Base-by-base conservation (phyloP, 306 rosid genomes). In the Crataegus laevigata region DNA sequence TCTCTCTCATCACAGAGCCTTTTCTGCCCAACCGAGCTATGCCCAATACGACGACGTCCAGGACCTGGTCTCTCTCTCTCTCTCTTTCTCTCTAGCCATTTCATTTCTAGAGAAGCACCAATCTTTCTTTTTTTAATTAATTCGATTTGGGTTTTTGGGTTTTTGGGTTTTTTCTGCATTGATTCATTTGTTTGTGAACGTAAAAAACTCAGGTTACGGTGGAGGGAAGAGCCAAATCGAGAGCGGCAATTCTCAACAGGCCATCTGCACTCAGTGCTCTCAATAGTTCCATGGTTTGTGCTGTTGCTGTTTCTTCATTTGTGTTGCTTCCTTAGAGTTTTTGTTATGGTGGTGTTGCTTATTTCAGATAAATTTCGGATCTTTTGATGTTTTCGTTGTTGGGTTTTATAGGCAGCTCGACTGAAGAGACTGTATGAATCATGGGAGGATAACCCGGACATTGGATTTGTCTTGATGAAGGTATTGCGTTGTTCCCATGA, bases 381-480 rank as follows among this genome's bases (percentile, higher is more conserved):
- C 13, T 42, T 58, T 36, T 8, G 28, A 60, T 7, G 5, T 19
- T 34, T 68, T 8, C 0, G 26, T 63, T 61, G 26, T 79, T 47
- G 77, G 59, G 18, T 32, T 75, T 83, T 84, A 22, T 78, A 96
- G 99, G 93, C 83, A 58, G 88, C 88, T 62, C 87, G 96, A 68
- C 80, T 92, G 69, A 96, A 85, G 93, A 89, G 96, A 73, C 81
- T 92, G 22, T 92, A 96, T 79, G 96, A 91, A 81, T 96, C 98
- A 29, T 92, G 98, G 98, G 97, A 96, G 88, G 99, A 92, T 55
- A 90, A 89, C 79, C 84, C 97, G 11, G 87, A 86, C 75, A 90
- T 96, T 79, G 97, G 96, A 63, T 89, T 96, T 84, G 96, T 92
- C 71, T 76, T 90, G 70, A 88, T 92, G 98, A 96, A 92, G 99